Evolutionary conservation across 116 monocot genomes (phyloP).

Genomic region (Papilionanthe hybrid): DNA sequence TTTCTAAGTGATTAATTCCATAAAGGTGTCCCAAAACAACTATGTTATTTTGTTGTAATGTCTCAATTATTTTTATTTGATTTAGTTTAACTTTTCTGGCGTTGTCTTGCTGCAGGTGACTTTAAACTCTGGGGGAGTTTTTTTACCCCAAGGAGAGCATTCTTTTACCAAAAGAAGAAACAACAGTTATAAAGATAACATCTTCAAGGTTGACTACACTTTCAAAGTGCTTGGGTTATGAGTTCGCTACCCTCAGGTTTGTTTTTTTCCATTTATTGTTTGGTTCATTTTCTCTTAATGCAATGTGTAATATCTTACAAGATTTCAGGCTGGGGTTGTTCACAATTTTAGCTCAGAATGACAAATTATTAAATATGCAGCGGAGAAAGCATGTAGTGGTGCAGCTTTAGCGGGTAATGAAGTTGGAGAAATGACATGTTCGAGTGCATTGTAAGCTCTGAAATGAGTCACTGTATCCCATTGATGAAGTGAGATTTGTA

Average conservation of each 20-base stretch:
- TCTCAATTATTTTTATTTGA: too few species aligned
- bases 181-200: constrained; percentile 82
- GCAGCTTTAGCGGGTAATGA: constrained; percentile 49
- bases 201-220: too few species aligned
- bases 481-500: constrained; percentile 84
- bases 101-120: constrained; percentile 55
- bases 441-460: constrained; percentile 85
- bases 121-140: constrained; percentile 94
- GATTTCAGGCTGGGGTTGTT: constrained; percentile 64
- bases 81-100: not conserved
- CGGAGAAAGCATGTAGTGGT: constrained; percentile 59
- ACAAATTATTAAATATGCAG: constrained; percentile 78
- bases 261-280: too few species aligned
- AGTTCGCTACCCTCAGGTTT: too few species aligned
- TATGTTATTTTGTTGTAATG: too few species aligned
- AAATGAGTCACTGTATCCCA: constrained; percentile 76
- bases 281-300: too few species aligned
- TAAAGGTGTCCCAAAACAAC: too few species aligned
- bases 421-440: constrained; percentile 66
- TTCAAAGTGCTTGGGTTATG: too few species aligned
- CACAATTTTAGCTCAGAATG: constrained; percentile 68
- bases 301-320: constrained; percentile 3
- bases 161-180: constrained; percentile 40
- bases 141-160: constrained; percentile 38
- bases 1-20: not conserved